Base-by-base conservation (phyloP, 495 filamentous ascomycete genomes). In the Penicillium samsonianum region DNA sequence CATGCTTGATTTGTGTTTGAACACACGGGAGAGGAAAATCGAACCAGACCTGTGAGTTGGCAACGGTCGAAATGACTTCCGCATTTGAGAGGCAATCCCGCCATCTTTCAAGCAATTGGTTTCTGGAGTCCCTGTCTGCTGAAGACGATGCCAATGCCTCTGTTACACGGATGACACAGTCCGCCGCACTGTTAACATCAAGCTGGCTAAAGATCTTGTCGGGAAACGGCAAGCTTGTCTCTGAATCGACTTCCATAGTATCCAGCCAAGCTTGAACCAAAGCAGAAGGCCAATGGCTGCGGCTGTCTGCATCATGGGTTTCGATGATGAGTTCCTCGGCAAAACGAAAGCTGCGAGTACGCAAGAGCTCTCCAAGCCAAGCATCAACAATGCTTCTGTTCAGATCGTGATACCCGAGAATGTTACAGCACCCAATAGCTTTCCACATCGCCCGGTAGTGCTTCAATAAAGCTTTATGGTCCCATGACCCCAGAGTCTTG, bases 351-450 rank as follows among this genome's bases (percentile, higher is more conserved):
- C 60, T 53, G 25, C 38, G 59, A 19, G 53, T 53, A 26, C 8
- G 52, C 35, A 64, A 26, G 6, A 77, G 63, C 22, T 68, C 50
- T 12, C 53, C 50, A 28, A 78, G 61, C 75, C 73, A 79, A n/a
- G 45, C 35, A 47, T 73, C 63, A 25, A 71, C 56, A 23, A 71
- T 45, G 0, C 59, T 48, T 19, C 57, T 53, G 35, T 72, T 62
- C 50, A 79, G 50, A 31, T 78, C 70, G 20, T 50, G 57, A 37
- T 74, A 68, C 20, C 63, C 62, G 25, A 76, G 69, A 23, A 79
- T 66, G 40, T 64, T 71, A 49, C 75, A 77, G 9, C 55, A 57
- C 11, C 73, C 72, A 56, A 79, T 73, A 5, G 75, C 71, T 61
- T 65, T 65, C 76, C 76, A 79, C 59, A 79, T 66, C 4, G 60